Base-by-base conservation (phyloP, 108 stramenopile species). In the Chaetoceros tenuissimus region DNA sequence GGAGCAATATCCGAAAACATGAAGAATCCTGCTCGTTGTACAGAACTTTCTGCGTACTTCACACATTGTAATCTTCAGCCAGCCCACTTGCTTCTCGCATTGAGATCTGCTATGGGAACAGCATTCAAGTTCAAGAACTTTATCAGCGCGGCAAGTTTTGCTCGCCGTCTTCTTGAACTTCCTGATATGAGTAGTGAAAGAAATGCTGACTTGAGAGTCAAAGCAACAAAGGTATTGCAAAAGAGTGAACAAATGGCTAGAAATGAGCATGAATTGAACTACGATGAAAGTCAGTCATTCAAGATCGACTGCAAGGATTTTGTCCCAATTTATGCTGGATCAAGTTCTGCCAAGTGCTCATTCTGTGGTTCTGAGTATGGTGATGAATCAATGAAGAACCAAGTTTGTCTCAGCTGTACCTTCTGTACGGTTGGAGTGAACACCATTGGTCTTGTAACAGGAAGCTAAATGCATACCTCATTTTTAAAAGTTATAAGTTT, bases 41-140 rank as follows among this genome's bases (percentile, higher is more conserved):
- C 95, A 7, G 99, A 99, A 68, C 90, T 99, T 18, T 85, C 96
- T 24, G 99, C 99, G 5, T 98, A 97, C 82, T 96, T 99, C 64
- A 99, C 99, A n/a, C 97, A 97, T 77, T 98, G 97, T 76, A 94
- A 97, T 61, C 78, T 99, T 55, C 95, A 96, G 62, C 96, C 99
- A 19, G 83, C 87, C 19, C 99, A 99, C 71, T 66, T 96, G 62
- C 71, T 98, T 17, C 79, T 99, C 44, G 95, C 94, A 3, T 86
- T 99, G 16, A 86, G 97, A 55, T 80, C 94, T 72, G 99, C 99
- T 52, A 99, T 99, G 99, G 92, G 92, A 31, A 77, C 89, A 28
- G 95, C 97, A 26, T 99, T 97, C 80, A 99, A 99, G 80, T 77
- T 92, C 75, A 96, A 97, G 73, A 95, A 98, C 64, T 98, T 76